These are phyloP conservation scores for Leptodermis oblonga DNA, from an alignment of 257 asterid genomes.

Conservation along the genomic window DNA sequence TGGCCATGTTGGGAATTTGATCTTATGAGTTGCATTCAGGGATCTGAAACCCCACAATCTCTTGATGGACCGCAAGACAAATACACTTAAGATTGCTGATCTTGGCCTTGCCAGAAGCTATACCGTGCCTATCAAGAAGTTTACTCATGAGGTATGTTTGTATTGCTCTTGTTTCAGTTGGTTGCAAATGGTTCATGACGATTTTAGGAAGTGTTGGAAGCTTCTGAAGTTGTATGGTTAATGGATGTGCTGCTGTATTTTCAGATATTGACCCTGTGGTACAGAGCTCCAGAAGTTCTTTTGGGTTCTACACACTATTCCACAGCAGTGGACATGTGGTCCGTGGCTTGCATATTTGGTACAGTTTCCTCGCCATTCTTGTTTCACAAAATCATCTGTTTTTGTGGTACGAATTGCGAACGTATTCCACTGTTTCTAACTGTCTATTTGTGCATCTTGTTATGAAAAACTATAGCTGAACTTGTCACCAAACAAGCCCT, in stretches of 20 bases:
- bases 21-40: conserved; percentile 31
- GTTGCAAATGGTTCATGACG: background rate
- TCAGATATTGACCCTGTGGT: conserved; percentile 97
- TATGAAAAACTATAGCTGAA: conserved; percentile 55
- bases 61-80: conserved; percentile 88
- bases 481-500: conserved; percentile 80
- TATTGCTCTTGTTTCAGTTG: too few species aligned
- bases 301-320: conserved; percentile 96
- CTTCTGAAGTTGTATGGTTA: background rate
- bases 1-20: background rate
- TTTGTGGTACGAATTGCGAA: background rate
- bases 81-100: conserved; percentile 93
- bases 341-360: conserved; percentile 97
- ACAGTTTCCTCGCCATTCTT: too few species aligned
- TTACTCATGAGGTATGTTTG: conserved; percentile 74
- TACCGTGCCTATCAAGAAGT: conserved; percentile 93
- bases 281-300: conserved; percentile 98
- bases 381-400: too few species aligned
- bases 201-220: background rate
- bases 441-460: background rate
- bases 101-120: conserved; percentile 92
- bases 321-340: conserved; percentile 97
- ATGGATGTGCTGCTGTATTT: conserved; percentile 9
- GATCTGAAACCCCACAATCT: conserved; percentile 98
- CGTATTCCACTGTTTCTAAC: background rate